A percentile compares a stretch with the other conserved stretches of the same genome.
Evolutionary conservation across 768 basidiomycete species (phyloP).

Genomic region (Mycena metata): DNA sequence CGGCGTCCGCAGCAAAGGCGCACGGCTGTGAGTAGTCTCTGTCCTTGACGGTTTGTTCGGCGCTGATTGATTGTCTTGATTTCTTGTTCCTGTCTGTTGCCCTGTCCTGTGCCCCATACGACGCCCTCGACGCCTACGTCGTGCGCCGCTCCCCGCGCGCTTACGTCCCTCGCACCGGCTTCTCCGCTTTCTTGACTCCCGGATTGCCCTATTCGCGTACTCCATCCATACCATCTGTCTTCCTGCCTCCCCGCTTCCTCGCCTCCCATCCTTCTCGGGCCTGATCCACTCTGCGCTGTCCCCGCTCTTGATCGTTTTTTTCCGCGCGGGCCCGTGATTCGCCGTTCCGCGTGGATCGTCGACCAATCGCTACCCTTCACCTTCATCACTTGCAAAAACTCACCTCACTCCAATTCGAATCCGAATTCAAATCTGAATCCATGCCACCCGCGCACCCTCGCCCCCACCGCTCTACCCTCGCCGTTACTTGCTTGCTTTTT

Average conservation of each 20-base stretch:
- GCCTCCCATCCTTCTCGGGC: background rate
- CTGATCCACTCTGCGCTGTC: background rate
- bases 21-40: constrained; percentile 33
- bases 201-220: constrained; percentile 10
- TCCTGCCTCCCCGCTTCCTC: constrained; percentile 13
- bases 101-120: constrained; percentile 7
- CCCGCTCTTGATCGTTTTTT: no score
- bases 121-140: constrained; percentile 9
- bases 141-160: constrained; percentile 13
- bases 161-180: constrained; percentile 28
- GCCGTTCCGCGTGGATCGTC: no score
- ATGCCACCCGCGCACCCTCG: background rate
- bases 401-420: no score
- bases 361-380: no score
- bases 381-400: no score
- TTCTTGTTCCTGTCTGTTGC: constrained; percentile 18
- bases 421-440: no score
- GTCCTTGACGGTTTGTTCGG: background rate
- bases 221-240: background rate
- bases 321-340: background rate
- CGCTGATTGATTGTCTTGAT: constrained; percentile 50
- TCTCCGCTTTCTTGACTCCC: constrained; percentile 13
- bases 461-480: constrained; percentile 8
- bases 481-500: background rate
- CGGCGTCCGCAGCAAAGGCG: constrained; percentile 50